phyloP scores from a whole-genome alignment of 1,284 basidiomycete genomes.

The Wallemia hederae region DNA sequence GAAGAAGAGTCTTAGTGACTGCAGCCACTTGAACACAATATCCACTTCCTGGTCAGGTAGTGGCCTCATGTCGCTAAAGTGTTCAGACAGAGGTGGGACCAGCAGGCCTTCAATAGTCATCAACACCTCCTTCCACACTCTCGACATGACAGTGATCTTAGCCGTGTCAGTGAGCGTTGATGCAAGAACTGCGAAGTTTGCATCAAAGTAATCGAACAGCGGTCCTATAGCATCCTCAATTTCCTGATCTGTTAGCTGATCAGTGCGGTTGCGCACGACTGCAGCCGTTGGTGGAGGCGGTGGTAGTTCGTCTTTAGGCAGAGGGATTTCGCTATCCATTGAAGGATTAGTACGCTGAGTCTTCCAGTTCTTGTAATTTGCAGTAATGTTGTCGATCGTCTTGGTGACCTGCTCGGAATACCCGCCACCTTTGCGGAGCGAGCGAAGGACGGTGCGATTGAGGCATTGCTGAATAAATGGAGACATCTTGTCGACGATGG shows the following conservation, averaged over 20 bases:
- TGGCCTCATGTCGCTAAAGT: conserved; percentile 66
- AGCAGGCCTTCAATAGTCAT: conserved; percentile 61
- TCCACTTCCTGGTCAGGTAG: conserved; percentile 85
- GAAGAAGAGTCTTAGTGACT: conserved; percentile 87
- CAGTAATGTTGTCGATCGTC: conserved; percentile 33
- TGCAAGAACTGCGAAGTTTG: conserved; percentile 71
- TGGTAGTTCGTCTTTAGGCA: conserved; percentile 17
- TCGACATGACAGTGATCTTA: conserved; percentile 73
- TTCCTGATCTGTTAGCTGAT: conserved; percentile 61
- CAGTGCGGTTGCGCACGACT: conserved; percentile 24
- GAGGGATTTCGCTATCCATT: conserved; percentile 44
- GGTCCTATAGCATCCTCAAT: conserved; percentile 79
- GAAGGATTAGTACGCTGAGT: conserved; percentile 16
- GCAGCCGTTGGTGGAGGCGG: conserved; percentile 11
- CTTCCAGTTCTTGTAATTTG: conserved; percentile 3
- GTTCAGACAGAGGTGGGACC: conserved; percentile 67
- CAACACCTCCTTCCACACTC: conserved; percentile 90
- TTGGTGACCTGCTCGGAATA: conserved; percentile 16
- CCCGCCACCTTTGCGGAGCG: conserved; percentile 10
- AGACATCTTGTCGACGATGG: conserved; percentile 96
- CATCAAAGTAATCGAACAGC: conserved; percentile 87
- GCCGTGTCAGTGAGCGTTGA: conserved; percentile 55
- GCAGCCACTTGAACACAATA: conserved; percentile 66
- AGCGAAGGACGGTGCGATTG: conserved; percentile 34
- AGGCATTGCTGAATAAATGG: conserved; percentile 75